Conservation (phyloP, 169 alveolate genomes). For the Plasmodium falciparum region DNA sequence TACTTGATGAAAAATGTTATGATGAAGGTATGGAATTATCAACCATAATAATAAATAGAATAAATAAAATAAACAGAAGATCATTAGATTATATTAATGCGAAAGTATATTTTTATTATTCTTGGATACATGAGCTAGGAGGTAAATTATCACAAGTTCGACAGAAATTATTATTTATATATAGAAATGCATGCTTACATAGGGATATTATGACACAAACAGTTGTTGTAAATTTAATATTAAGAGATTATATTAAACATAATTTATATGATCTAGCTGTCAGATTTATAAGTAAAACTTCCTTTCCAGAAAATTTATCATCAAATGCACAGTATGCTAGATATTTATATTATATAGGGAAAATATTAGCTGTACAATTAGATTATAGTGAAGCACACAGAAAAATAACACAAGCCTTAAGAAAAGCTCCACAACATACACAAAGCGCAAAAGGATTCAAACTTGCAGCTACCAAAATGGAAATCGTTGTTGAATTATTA, state of each 20-base stretch:
- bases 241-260: constrained; percentile 91
- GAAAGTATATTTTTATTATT: constrained; percentile 87
- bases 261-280: constrained; percentile 85
- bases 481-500: constrained; percentile 93
- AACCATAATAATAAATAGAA: constrained; percentile 76
- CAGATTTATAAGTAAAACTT: constrained; percentile 80
- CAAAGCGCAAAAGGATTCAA: constrained; percentile 93
- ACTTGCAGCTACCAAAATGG: constrained; percentile 91
- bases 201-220: constrained; percentile 93
- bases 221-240: constrained; percentile 91
- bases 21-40: constrained; percentile 81
- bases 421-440: constrained; percentile 95
- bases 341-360: constrained; percentile 94
- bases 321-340: constrained; percentile 96
- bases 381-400: constrained; percentile 94
- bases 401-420: constrained; percentile 91
- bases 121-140: constrained; percentile 91
- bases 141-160: constrained; percentile 86
- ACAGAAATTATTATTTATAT: constrained; percentile 82
- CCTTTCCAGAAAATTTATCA: constrained; percentile 92
- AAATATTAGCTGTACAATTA: constrained; percentile 94
- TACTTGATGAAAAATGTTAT: constrained; percentile 34
- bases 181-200: constrained; percentile 90
- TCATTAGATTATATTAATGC: constrained; percentile 89
- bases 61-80: constrained; percentile 80